Evolutionary conservation across 148 eudicot genomes (phyloP).

Genomic region (Rheum nobile): DNA sequence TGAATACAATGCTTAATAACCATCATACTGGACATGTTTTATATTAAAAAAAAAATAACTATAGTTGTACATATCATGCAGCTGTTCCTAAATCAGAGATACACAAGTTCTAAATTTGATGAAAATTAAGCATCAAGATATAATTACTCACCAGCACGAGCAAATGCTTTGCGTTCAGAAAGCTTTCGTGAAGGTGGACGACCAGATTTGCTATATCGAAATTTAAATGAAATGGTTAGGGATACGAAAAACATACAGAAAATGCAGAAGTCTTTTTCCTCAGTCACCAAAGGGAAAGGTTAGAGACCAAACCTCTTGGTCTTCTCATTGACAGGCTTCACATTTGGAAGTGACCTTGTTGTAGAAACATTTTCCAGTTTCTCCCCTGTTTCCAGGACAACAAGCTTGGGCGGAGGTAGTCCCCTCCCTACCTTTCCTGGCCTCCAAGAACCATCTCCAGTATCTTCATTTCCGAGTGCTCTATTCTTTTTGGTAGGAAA

Average conservation of each 20-base stretch:
- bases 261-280: background rate
- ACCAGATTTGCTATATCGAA: constrained; percentile 32
- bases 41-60: background rate
- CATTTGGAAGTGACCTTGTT: constrained; percentile 25
- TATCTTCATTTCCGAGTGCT: constrained; percentile 21
- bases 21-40: background rate
- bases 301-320: constrained; percentile 25
- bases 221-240: background rate
- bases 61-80: background rate
- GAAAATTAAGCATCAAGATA: background rate
- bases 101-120: background rate
- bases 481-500: constrained; percentile 33
- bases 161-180: constrained; percentile 23
- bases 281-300: background rate
- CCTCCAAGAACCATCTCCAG: constrained; percentile 21
- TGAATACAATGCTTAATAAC: background rate
- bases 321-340: constrained; percentile 32
- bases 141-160: constrained; percentile 21
- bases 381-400: constrained; percentile 12
- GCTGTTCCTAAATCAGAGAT: background rate
- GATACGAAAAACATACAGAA: background rate
- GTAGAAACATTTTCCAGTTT: constrained; percentile 24
- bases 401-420: constrained; percentile 19
- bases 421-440: constrained; percentile 34
- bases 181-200: constrained; percentile 38